phyloP scores from a whole-genome alignment of 495 filamentous ascomycete genomes.

The Aspergillus baeticus region DNA sequence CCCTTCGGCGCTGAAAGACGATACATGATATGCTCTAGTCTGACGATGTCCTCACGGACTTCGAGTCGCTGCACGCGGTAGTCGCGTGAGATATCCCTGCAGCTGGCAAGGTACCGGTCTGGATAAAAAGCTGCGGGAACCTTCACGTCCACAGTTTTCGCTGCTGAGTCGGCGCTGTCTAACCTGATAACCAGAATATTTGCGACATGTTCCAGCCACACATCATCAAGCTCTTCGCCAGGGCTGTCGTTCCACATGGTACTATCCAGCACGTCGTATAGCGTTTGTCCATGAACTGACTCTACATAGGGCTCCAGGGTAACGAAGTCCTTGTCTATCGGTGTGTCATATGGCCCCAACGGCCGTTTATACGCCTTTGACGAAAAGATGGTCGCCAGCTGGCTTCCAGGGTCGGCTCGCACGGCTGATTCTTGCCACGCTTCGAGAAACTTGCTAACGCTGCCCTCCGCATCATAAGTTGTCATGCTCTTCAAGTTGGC shows the following conservation, averaged over 20 bases:
- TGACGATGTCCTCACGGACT: constrained; percentile 38
- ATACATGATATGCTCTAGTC: constrained; percentile 36
- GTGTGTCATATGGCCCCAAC: constrained; percentile 29
- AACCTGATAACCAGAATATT: constrained; percentile 70
- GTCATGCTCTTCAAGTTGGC: constrained; percentile 42
- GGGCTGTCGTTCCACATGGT: constrained; percentile 59
- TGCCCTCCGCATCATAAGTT: constrained; percentile 32
- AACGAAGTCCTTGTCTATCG: constrained; percentile 40
- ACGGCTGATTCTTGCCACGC: constrained; percentile 44
- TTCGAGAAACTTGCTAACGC: constrained; percentile 36
- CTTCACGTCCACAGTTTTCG: constrained; percentile 55
- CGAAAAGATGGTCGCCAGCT: constrained; percentile 36
- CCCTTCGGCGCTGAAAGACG: constrained; percentile 30
- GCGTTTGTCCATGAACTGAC: constrained; percentile 45
- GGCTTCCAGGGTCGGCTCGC: constrained; percentile 38
- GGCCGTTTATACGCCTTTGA: constrained; percentile 40
- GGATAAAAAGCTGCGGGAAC: constrained; percentile 72
- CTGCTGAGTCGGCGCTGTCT: constrained; percentile 38
- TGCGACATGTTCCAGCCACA: constrained; percentile 54
- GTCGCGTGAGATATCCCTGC: constrained; percentile 52
- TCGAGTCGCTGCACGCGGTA: constrained; percentile 41
- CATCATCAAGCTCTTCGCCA: constrained; percentile 50
- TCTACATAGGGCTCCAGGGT: constrained; percentile 40
- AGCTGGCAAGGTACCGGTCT: constrained; percentile 70
- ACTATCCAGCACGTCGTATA: constrained; percentile 74